These are phyloP conservation scores for Auricularia sp. DNA, from an alignment of 768 basidiomycete genomes.

Conservation along the genomic window DNA sequence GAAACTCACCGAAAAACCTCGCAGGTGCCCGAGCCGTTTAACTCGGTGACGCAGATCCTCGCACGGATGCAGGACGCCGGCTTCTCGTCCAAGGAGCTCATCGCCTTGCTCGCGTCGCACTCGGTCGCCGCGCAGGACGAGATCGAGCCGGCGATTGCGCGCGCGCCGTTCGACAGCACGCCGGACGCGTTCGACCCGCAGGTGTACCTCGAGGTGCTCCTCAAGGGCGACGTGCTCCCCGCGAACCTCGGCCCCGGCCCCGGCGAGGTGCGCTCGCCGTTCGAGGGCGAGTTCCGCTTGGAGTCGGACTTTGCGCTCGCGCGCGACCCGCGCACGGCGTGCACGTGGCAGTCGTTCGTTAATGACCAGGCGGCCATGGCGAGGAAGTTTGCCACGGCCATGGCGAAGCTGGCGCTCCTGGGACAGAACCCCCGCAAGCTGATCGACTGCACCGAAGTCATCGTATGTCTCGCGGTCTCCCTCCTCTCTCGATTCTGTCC, in stretches of 20 bases:
- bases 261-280: not conserved
- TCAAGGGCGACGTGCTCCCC: slow-evolving; percentile 21
- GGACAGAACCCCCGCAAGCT: slow-evolving; percentile 29
- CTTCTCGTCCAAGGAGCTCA: slow-evolving; percentile 19
- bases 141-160: slow-evolving; percentile 8
- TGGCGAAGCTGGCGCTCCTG: slow-evolving; percentile 34
- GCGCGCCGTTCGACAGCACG: slow-evolving; percentile 15
- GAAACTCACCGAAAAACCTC: no score
- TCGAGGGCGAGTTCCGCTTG: slow-evolving; percentile 17
- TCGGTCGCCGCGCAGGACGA: slow-evolving; percentile 15
- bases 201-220: slow-evolving; percentile 19
- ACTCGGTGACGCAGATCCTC: slow-evolving; percentile 24
- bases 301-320: slow-evolving; percentile 14
- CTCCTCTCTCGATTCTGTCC: not conserved
- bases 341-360: slow-evolving; percentile 26
- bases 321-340: slow-evolving; percentile 19
- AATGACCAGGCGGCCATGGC: slow-evolving; percentile 27
- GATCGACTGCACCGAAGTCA: slow-evolving; percentile 38
- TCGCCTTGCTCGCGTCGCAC: slow-evolving; percentile 13
- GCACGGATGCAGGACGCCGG: slow-evolving; percentile 14
- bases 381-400: slow-evolving; percentile 29
- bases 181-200: slow-evolving; percentile 15
- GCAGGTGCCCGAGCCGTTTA: slow-evolving; percentile 13
- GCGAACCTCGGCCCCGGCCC: slow-evolving; percentile 14
- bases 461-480: slow-evolving; percentile 8